Evolutionary conservation across 1,139 yeast genomes (phyloP).

Genomic region (Pneumocystis jirovecii): DNA sequence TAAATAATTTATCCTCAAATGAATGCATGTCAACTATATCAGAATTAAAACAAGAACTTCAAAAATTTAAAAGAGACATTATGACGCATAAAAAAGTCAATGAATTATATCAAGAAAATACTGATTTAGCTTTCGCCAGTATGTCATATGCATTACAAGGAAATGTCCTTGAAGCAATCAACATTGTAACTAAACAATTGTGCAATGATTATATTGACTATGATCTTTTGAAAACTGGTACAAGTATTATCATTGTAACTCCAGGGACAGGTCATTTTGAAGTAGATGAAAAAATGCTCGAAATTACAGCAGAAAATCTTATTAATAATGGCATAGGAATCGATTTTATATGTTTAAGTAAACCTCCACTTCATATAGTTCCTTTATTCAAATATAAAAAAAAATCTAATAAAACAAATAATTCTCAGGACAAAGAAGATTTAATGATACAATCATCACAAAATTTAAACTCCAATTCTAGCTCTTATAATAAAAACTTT

Average conservation of each 20-base stretch:
- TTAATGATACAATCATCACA: too few species aligned
- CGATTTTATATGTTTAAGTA: slow-evolving; percentile 75
- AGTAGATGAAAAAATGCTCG: slow-evolving; percentile 65
- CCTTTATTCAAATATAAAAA: slow-evolving; percentile 66
- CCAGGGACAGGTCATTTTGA: slow-evolving; percentile 93
- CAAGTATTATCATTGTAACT: slow-evolving; percentile 69
- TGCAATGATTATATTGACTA: slow-evolving; percentile 74
- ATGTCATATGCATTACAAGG: slow-evolving; percentile 81
- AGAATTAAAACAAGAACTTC: slow-evolving; percentile 67
- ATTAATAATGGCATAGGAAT: slow-evolving; percentile 68
- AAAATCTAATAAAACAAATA: neutral
- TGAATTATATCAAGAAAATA: slow-evolving; percentile 17
- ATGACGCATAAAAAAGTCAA: slow-evolving; percentile 25
- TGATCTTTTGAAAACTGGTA: slow-evolving; percentile 73
- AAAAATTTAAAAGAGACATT: slow-evolving; percentile 65
- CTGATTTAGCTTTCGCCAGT: slow-evolving; percentile 24
- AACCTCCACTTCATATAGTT: slow-evolving; percentile 82
- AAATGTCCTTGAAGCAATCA: slow-evolving; percentile 72
- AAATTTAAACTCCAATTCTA: neutral
- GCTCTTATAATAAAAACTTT: slow-evolving; percentile 6
- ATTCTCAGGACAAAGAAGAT: neutral
- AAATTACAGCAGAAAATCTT: slow-evolving; percentile 62
- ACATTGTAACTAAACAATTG: slow-evolving; percentile 63
- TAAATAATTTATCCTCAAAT: slow-evolving; percentile 54
- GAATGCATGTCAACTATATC: slow-evolving; percentile 86